Evolutionary conservation across 1,139 yeast species (phyloP), one percentile per base, ranked within the genome.

Genomic region (Yamadazyma atlantica): DNA sequence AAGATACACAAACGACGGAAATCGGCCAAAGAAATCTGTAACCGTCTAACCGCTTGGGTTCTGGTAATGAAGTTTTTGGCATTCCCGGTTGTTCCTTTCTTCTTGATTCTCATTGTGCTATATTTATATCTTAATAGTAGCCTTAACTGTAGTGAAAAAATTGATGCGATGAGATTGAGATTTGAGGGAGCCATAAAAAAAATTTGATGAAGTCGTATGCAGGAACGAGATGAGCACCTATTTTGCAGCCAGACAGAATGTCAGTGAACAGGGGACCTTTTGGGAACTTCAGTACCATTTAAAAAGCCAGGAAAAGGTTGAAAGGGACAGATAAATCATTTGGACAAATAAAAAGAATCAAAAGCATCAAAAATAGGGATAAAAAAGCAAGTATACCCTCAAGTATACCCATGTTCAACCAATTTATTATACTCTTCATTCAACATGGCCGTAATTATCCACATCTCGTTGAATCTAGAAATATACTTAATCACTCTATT

Each of bases 1-100:
- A 92, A 88, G 60, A 92, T 92, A 75, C 98, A 92, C 56, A 92
- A 76, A 58, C 97, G 80, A 69, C 98, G 85, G 78, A 92, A 92
- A 66, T 92, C 98, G n/a, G 97, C 97, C 43, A 94, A 74, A 2
- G 97, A 85, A 33, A 94, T 85, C 65, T 92, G 98, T 46, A 92
- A 73, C 61, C 84, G 88, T 64, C 85, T 84, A 42, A 92, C 86
- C 4, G 99, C 99, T 64, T 88, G 96, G 1, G 97, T 85, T 66
- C 99, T 79, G 42, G 97, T 90, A 58, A 92, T 78, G 68, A 83
- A 92, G 67, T 88, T 87, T 67, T 83, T 85, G 45, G 96, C 96
- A 52, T 88, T 90, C 62, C 98, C 97, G 41, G 84, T 66, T 43
- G 85, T 76, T 49, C 89, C 87, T 70, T 76, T 89, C 82, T 81